Evolutionary conservation across 495 filamentous ascomycete genomes (phyloP).

Genomic region (Neurospora sp.): DNA sequence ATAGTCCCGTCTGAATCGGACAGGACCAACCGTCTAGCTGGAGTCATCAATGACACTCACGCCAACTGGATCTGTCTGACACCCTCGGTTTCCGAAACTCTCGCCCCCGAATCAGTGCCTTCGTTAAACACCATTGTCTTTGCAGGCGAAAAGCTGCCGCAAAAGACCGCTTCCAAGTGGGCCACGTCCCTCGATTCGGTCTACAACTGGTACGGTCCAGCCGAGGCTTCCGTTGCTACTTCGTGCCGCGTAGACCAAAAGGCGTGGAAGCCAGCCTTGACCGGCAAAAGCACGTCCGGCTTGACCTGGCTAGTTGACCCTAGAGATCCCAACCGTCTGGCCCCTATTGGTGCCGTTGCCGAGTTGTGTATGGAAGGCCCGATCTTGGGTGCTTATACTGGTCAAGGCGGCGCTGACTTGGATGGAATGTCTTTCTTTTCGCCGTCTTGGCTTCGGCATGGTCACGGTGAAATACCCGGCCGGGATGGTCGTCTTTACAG

Average conservation of each 20-base stretch:
- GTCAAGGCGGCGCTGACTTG: slow-evolving; percentile 5
- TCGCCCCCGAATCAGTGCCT: slow-evolving; percentile 11
- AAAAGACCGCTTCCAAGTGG: background rate
- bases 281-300: background rate
- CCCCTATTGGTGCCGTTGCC: slow-evolving; percentile 35
- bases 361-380: slow-evolving; percentile 40
- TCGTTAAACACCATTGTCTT: slow-evolving; percentile 1
- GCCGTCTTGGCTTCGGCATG: slow-evolving; percentile 29
- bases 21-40: slow-evolving; percentile 20
- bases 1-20: slow-evolving; percentile 30
- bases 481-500: slow-evolving; percentile 19
- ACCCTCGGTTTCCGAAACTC: slow-evolving; percentile 1
- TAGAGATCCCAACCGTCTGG: slow-evolving; percentile 18
- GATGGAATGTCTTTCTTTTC: background rate
- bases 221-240: background rate
- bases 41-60: slow-evolving; percentile 12
- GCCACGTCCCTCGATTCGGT: background rate
- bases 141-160: background rate
- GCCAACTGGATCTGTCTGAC: slow-evolving; percentile 19
- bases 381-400: slow-evolving; percentile 37
- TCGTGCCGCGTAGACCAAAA: background rate
- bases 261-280: background rate
- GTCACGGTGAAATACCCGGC: slow-evolving; percentile 2
- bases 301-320: slow-evolving; percentile 22
- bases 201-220: background rate